Percentiles rank a stretch among this genome's conserved stretches.
Conservation (phyloP, 2,329 filamentous ascomycete species). For the Thielaviopsis cerberus region DNA sequence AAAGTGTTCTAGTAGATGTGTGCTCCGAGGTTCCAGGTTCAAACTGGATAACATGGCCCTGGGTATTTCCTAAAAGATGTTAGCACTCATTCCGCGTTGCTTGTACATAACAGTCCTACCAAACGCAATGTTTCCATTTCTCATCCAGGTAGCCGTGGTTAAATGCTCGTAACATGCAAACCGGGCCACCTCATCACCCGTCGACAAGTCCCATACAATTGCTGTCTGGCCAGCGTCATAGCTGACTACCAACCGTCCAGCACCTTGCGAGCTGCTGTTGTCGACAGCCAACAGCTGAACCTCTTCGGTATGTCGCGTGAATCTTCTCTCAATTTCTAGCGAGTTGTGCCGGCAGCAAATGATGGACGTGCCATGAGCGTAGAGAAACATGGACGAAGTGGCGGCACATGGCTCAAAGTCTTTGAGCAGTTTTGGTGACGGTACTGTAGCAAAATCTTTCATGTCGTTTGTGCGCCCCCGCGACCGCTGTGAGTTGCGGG, state of each 20-base stretch:
- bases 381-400: constrained; percentile 78
- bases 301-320: constrained; percentile 66
- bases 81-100: constrained; percentile 6
- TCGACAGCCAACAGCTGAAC: constrained; percentile 74
- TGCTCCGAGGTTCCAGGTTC: constrained; percentile 87
- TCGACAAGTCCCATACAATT: constrained; percentile 92
- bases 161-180: constrained; percentile 83
- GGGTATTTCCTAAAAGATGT: constrained; percentile 52
- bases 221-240: constrained; percentile 82
- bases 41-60: constrained; percentile 86
- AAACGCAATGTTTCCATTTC: constrained; percentile 90
- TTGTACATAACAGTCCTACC: no score
- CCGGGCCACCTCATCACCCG: constrained; percentile 74
- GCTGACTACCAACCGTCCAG: constrained; percentile 73
- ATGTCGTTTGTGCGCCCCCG: constrained; percentile 10
- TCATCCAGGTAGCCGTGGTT: constrained; percentile 80
- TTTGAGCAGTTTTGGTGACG: constrained; percentile 18
- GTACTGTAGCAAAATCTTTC: constrained; percentile 9
- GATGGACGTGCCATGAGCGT: constrained; percentile 64
- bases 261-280: constrained; percentile 72
- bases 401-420: constrained; percentile 77
- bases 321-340: constrained; percentile 69
- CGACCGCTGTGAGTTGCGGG: constrained; percentile 5
- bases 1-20: constrained; percentile 71
- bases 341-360: constrained; percentile 87